A percentile compares a stretch with the other conserved stretches of the same genome.
phyloP scores from a whole-genome alignment of 1,139 yeast species.

The Zhuliangozyma parablackwelliae region DNA sequence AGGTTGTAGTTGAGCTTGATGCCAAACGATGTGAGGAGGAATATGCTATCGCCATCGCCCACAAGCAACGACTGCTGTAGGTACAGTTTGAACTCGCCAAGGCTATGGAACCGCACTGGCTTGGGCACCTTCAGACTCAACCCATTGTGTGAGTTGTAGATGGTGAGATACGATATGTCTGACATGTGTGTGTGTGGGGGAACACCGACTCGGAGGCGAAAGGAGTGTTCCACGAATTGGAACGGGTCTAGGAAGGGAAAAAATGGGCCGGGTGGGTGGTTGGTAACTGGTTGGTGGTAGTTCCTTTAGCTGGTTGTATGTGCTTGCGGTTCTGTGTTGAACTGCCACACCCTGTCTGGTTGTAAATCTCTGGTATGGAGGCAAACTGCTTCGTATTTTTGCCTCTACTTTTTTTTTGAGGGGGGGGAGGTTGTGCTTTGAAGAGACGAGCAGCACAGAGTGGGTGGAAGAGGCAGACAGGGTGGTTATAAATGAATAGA shows the following conservation, averaged over 20 bases:
- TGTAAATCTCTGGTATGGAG: background rate
- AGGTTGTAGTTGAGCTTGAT: conserved; percentile 52
- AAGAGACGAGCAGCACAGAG: too few species aligned
- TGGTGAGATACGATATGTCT: conserved; percentile 23
- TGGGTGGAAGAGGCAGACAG: too few species aligned
- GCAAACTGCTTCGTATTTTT: too few species aligned
- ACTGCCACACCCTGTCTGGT: background rate
- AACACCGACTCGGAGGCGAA: too few species aligned
- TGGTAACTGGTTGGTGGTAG: too few species aligned
- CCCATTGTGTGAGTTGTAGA: conserved; percentile 42
- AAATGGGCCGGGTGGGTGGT: too few species aligned
- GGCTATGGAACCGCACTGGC: conserved; percentile 38
- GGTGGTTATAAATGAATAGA: too few species aligned
- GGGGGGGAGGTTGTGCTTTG: too few species aligned
- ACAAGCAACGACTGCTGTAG: conserved; percentile 30
- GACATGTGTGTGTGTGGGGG: conserved; percentile 4
- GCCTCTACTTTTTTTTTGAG: too few species aligned
- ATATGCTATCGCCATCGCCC: conserved; percentile 34
- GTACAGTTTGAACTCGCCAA: conserved; percentile 43
- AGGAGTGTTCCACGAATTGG: too few species aligned
- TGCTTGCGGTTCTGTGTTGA: background rate
- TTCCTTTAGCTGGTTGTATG: too few species aligned
- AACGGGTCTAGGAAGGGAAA: too few species aligned
- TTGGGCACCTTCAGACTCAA: conserved; percentile 31
- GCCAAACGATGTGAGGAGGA: conserved; percentile 65